Conservation (phyloP, 1,284 basidiomycete genomes). For the Microbotryum saponariae region DNA sequence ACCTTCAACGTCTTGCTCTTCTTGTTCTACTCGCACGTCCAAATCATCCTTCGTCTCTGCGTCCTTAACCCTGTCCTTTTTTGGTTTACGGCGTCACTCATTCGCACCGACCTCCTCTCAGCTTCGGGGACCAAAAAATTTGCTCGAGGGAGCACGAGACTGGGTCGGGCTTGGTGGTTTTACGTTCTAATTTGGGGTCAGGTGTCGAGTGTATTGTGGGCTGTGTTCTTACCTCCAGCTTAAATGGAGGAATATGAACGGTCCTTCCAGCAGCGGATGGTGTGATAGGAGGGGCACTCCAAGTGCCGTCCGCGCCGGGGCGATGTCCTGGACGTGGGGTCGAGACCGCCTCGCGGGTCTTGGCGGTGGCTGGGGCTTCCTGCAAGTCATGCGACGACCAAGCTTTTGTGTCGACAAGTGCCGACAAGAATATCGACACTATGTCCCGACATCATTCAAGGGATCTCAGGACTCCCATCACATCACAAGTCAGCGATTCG, state of each 20-base stretch:
- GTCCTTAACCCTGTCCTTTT: slow-evolving; percentile 72
- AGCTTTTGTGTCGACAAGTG: too few species aligned
- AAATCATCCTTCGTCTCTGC: slow-evolving; percentile 76
- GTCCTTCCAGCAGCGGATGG: too few species aligned
- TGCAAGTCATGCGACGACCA: too few species aligned
- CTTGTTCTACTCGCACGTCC: slow-evolving; percentile 74
- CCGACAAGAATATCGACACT: too few species aligned
- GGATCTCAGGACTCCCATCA: too few species aligned
- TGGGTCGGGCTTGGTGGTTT: slow-evolving; percentile 49
- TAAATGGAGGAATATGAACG: slow-evolving; percentile 38
- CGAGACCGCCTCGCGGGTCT: too few species aligned
- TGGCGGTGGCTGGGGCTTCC: too few species aligned
- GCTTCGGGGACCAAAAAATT: slow-evolving; percentile 6
- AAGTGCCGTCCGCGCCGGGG: too few species aligned
- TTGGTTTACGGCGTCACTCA: slow-evolving; percentile 65
- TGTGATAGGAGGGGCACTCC: too few species aligned
- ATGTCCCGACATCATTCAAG: too few species aligned
- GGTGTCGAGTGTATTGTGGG: slow-evolving; percentile 70
- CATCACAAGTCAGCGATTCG: too few species aligned
- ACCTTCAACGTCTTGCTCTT: slow-evolving; percentile 53
- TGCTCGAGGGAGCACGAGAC: slow-evolving; percentile 21
- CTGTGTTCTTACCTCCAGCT: slow-evolving; percentile 80
- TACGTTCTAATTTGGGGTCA: slow-evolving; percentile 73
- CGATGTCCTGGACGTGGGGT: too few species aligned
- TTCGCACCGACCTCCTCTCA: slow-evolving; percentile 35